These are phyloP conservation scores for Hypoxylon sp. DNA, from an alignment of 2,329 filamentous ascomycete species.

Conservation along the genomic window DNA sequence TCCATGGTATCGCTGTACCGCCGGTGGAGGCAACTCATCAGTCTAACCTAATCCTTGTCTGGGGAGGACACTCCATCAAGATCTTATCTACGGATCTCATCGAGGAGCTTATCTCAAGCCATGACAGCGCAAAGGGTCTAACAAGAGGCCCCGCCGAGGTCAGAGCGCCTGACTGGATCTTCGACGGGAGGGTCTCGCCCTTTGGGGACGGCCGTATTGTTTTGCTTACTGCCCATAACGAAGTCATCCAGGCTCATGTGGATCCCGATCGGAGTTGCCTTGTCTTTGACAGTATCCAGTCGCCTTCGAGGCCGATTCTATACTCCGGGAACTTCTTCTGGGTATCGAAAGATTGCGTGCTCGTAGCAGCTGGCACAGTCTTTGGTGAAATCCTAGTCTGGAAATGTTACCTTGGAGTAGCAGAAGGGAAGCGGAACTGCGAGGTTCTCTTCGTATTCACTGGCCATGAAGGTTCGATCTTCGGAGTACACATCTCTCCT, in stretches of 20 bases:
- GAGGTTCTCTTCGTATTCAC: slow-evolving; percentile 68
- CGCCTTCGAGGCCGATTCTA: slow-evolving; percentile 83
- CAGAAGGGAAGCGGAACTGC: slow-evolving; percentile 42
- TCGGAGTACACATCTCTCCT: slow-evolving; percentile 84
- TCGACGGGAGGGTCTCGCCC: slow-evolving; percentile 72
- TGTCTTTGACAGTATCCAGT: slow-evolving; percentile 64
- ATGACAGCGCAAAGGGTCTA: slow-evolving; percentile 24
- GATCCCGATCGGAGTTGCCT: slow-evolving; percentile 44
- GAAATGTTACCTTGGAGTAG: slow-evolving; percentile 69
- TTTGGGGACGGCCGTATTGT: slow-evolving; percentile 61
- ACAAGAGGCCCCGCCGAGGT: slow-evolving; percentile 55
- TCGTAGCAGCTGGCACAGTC: slow-evolving; percentile 90
- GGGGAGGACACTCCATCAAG: slow-evolving; percentile 76
- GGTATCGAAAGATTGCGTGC: slow-evolving; percentile 68
- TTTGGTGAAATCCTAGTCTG: slow-evolving; percentile 95
- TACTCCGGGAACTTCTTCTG: slow-evolving; percentile 85
- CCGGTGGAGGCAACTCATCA: slow-evolving; percentile 39
- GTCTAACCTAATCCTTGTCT: slow-evolving; percentile 66
- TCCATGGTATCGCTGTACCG: slow-evolving; percentile 77
- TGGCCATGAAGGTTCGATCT: slow-evolving; percentile 92
- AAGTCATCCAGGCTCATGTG: slow-evolving; percentile 69
- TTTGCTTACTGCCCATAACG: slow-evolving; percentile 89
- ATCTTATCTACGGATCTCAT: slow-evolving; percentile 54
- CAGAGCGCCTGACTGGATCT: slow-evolving; percentile 79
- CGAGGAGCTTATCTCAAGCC: slow-evolving; percentile 52